A percentile compares a stretch with the other conserved stretches of the same genome.
Conservation (phyloP, 768 basidiomycete species). For the Neoboletus subvelutipes region DNA sequence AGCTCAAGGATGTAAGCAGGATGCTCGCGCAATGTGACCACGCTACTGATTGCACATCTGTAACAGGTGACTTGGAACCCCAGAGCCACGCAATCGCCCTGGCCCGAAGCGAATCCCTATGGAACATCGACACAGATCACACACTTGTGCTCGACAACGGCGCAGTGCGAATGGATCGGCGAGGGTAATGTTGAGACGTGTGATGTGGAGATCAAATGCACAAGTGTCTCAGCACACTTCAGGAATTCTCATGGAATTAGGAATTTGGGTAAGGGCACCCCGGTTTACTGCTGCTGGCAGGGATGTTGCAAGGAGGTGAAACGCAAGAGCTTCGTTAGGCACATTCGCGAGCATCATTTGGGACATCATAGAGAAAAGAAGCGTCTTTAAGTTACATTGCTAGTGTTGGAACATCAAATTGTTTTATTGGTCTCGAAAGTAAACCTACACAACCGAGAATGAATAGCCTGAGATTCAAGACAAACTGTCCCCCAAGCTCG, state of each 20-base stretch:
- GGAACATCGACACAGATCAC: neutral
- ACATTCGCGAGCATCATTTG: too few species aligned
- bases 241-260: neutral
- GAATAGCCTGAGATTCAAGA: too few species aligned
- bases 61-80: neutral
- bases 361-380: too few species aligned
- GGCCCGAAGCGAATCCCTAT: neutral
- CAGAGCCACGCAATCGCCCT: too few species aligned
- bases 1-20: neutral
- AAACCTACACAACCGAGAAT: too few species aligned
- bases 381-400: too few species aligned
- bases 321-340: neutral
- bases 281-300: neutral
- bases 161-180: neutral
- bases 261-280: too few species aligned
- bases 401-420: too few species aligned
- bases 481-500: too few species aligned
- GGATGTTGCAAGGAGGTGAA: neutral
- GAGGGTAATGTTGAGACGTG: neutral
- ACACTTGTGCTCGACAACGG: neutral
- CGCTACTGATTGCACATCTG: neutral
- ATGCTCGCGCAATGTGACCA: neutral
- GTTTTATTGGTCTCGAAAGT: too few species aligned
- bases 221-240: neutral
- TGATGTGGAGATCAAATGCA: neutral